Conservation (phyloP, 345 rosid species). For the Lumnitzera littorea region DNA sequence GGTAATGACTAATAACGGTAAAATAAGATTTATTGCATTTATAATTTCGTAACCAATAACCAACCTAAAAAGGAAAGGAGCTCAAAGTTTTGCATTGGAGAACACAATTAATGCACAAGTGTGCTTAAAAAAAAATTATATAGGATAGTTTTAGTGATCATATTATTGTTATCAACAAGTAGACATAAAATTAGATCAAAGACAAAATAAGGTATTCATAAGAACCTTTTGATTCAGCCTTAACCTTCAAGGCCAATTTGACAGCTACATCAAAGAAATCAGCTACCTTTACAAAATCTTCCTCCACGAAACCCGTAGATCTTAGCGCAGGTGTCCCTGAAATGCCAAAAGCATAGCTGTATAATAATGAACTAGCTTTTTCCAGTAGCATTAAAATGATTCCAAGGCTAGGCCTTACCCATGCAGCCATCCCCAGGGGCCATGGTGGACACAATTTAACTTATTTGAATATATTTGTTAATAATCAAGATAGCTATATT, state of each 20-base stretch:
- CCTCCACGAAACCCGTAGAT: constrained; percentile 83
- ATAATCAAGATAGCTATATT: too few relatives aligned
- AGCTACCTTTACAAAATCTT: constrained; percentile 83
- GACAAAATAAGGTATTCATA: not conserved
- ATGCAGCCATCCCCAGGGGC: constrained; percentile 94
- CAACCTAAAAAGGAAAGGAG: too few relatives aligned
- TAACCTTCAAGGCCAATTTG: constrained; percentile 70
- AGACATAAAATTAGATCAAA: too few relatives aligned
- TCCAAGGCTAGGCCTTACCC: constrained; percentile 40
- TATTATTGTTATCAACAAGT: too few relatives aligned
- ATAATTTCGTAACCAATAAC: too few relatives aligned
- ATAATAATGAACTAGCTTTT: not conserved
- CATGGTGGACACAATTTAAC: constrained; percentile 53
- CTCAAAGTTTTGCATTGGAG: too few relatives aligned
- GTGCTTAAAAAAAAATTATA: too few relatives aligned
- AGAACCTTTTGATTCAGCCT: constrained; percentile 59
- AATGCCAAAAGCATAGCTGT: constrained; percentile 11
- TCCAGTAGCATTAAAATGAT: constrained; percentile 5
- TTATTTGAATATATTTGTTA: too few relatives aligned
- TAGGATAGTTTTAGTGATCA: too few relatives aligned
- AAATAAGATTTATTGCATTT: too few relatives aligned
- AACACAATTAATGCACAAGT: too few relatives aligned
- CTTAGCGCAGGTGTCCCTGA: constrained; percentile 94
- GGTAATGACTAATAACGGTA: too few relatives aligned
- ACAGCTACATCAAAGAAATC: constrained; percentile 81